phyloP scores from a whole-genome alignment of 345 rosid genomes.

The Noccaea caerulescens region DNA sequence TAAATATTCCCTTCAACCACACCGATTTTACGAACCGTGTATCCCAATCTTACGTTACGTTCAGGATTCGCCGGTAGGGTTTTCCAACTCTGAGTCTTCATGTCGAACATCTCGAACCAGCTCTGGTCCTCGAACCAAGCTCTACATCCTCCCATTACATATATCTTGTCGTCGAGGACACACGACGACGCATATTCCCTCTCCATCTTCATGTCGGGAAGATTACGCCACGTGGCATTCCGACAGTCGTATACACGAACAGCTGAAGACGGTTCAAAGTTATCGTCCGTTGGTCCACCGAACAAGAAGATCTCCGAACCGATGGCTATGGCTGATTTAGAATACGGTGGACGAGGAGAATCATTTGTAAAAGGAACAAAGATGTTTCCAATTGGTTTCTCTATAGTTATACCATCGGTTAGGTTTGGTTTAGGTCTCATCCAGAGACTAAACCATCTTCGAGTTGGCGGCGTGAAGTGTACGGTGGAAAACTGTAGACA shows the following conservation, averaged over 20 bases:
- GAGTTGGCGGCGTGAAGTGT: neutral
- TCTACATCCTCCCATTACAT: constrained; percentile 51
- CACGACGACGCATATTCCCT: constrained; percentile 62
- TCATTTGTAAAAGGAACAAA: constrained; percentile 36
- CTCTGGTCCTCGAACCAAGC: neutral
- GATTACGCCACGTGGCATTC: constrained; percentile 55
- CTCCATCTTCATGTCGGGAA: constrained; percentile 58
- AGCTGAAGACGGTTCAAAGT: constrained; percentile 40
- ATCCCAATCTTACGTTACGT: neutral
- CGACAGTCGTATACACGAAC: constrained; percentile 70
- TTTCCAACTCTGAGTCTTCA: constrained; percentile 25
- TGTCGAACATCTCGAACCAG: constrained; percentile 31
- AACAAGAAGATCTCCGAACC: constrained; percentile 56
- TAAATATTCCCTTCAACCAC: constrained; percentile 18
- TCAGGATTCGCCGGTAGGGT: constrained; percentile 19
- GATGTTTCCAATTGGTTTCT: constrained; percentile 28
- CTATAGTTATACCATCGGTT: constrained; percentile 8
- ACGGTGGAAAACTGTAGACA: constrained; percentile 41
- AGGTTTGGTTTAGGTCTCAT: constrained; percentile 43
- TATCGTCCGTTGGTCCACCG: constrained; percentile 52
- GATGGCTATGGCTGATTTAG: constrained; percentile 42
- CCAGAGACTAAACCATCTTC: constrained; percentile 26
- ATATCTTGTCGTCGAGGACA: constrained; percentile 53
- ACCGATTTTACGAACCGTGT: neutral
- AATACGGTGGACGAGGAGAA: neutral